phyloP scores from a whole-genome alignment of 805 yeast species.

The Candida boleticola region DNA sequence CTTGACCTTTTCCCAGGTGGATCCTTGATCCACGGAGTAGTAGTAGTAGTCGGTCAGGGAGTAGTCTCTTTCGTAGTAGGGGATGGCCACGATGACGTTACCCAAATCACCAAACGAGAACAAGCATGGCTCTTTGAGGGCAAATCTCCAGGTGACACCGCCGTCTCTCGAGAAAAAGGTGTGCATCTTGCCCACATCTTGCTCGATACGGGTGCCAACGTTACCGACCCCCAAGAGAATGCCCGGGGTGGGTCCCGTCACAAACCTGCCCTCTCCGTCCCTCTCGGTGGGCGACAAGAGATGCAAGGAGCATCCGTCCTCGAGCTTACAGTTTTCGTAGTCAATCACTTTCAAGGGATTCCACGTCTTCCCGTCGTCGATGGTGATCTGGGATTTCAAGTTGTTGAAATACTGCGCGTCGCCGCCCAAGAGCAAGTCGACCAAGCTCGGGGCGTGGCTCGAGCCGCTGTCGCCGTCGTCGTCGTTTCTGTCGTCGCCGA shows the following conservation, averaged over 20 bases:
- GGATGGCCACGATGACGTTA: slow-evolving; percentile 64
- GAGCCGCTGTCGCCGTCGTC: slow-evolving; percentile 10
- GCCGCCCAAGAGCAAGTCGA: slow-evolving; percentile 25
- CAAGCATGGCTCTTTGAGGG: slow-evolving; percentile 50
- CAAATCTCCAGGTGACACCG: slow-evolving; percentile 67
- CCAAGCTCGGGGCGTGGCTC: slow-evolving; percentile 22
- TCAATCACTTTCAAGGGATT: slow-evolving; percentile 42
- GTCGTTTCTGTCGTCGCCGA: slow-evolving; percentile 13
- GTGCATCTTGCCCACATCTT: slow-evolving; percentile 14
- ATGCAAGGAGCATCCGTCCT: slow-evolving; percentile 50
- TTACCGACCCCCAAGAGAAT: slow-evolving; percentile 32
- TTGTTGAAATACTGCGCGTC: slow-evolving; percentile 12
- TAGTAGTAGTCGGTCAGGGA: slow-evolving; percentile 29
- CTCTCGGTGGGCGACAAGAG: slow-evolving; percentile 28
- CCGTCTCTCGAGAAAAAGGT: slow-evolving; percentile 75
- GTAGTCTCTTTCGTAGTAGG: slow-evolving; percentile 28
- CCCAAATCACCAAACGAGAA: slow-evolving; percentile 78
- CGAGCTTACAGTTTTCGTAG: slow-evolving; percentile 42
- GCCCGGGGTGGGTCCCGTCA: slow-evolving; percentile 56
- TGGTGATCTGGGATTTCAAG: slow-evolving; percentile 36
- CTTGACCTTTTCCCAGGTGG: slow-evolving; percentile 54
- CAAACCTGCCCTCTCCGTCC: slow-evolving; percentile 42
- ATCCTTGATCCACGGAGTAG: slow-evolving; percentile 74
- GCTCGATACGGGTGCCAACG: slow-evolving; percentile 24
- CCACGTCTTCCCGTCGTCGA: slow-evolving; percentile 59